Evolutionary conservation across 2,329 filamentous ascomycete genomes (phyloP), one percentile per base, ranked within the genome.

Genomic region (Diplodia scrobiculata): DNA sequence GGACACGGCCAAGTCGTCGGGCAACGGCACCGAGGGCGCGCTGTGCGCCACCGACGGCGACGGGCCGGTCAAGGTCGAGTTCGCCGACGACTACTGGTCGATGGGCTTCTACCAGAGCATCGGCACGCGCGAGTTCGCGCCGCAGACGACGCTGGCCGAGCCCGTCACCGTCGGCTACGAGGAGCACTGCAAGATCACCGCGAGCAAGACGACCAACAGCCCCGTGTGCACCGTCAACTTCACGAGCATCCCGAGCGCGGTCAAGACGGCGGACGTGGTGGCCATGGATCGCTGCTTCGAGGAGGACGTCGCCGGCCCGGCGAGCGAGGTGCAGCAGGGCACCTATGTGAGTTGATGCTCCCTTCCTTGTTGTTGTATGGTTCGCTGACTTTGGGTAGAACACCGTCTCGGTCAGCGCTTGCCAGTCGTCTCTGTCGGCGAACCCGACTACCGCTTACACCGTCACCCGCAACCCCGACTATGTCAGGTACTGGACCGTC

Each of bases 401-500:
- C 17, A 53, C 50, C 5, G 2, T 9, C 9, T 25, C 32, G 27
- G 32, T 58, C 2, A 13, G 10, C 13, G n/a, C 11, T 1, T 58
- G 32, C 53, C 19, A 25, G 32, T 38, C 32, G 1, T 58, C 32
- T 19, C n/a, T 29, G 5, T 10, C 19, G 32, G 32, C 32, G 1
- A 2, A 58, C 14, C 53, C 53, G 53, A 45, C 29, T 9, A 58
- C 53, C 27, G 36, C 53, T n/a, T 38, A 19, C 32, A 25, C 53
- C 14, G 32, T 58, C 32, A 58, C 53, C 3, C 36, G 36, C 6
- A 38, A 58, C 32, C n/a, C 53, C 27, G 4, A 17, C 66, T 70
- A 73, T 55, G 67, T 75, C 17, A 25, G 36, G 10, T 68, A 71
- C 27, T 66, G 66, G 27, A 69, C 60, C 13, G 69, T 72, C 6